These are phyloP conservation scores for Ustilago esculenta DNA, from an alignment of 1,284 basidiomycete genomes.

Conservation along the genomic window DNA sequence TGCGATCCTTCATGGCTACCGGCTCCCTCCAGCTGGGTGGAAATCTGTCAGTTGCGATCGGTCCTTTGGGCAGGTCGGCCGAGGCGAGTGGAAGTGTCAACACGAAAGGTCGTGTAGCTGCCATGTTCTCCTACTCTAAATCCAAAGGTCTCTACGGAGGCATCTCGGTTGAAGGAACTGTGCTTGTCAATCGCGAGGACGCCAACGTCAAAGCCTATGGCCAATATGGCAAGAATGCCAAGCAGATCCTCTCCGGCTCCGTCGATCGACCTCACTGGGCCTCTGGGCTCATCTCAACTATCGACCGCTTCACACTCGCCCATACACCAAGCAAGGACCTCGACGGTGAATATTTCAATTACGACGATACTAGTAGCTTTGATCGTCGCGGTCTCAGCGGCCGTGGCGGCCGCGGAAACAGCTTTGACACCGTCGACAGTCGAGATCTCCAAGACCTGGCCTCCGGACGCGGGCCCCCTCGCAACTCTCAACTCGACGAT, in stretches of 20 bases:
- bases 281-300: constrained; percentile 36
- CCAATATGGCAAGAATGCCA: constrained; percentile 40
- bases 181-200: constrained; percentile 94
- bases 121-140: constrained; percentile 90
- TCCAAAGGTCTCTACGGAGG: constrained; percentile 90
- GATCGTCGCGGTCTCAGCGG: constrained; percentile 22
- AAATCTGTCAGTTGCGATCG: constrained; percentile 77
- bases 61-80: constrained; percentile 91
- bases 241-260: constrained; percentile 57
- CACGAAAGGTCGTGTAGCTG: constrained; percentile 85
- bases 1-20: constrained; percentile 92
- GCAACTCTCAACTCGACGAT: constrained; percentile 17
- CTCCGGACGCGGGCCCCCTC: constrained; percentile 4
- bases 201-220: constrained; percentile 68
- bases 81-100: constrained; percentile 89
- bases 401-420: constrained; percentile 25
- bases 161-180: constrained; percentile 86
- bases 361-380: constrained; percentile 44
- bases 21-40: constrained; percentile 84
- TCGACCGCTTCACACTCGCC: constrained; percentile 53
- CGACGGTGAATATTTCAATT: constrained; percentile 42
- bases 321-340: constrained; percentile 48
- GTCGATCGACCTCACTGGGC: constrained; percentile 55
- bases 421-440: constrained; percentile 39
- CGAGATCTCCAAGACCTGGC: constrained; percentile 18